These are phyloP conservation scores for Priceomyces carsonii DNA, from an alignment of 805 yeast species.

Conservation along the genomic window DNA sequence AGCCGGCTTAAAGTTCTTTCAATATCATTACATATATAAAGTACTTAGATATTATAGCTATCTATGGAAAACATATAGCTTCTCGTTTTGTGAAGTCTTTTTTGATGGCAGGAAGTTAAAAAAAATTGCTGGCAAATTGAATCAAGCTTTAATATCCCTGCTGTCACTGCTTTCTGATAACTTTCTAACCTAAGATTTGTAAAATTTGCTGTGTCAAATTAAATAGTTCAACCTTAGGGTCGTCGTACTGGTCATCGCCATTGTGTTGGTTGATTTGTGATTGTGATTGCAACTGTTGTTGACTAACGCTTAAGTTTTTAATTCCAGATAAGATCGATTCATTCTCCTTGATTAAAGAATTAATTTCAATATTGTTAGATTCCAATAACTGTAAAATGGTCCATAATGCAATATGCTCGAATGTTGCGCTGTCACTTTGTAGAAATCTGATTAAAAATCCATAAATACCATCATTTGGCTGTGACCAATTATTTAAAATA, in stretches of 20 bases:
- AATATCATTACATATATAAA: slow-evolving; percentile 2
- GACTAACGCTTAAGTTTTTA: slow-evolving; percentile 45
- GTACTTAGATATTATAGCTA: too few species aligned
- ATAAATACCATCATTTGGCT: slow-evolving; percentile 80
- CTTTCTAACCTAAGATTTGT: slow-evolving; percentile 48
- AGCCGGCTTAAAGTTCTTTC: slow-evolving; percentile 2
- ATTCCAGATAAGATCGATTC: slow-evolving; percentile 55
- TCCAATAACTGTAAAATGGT: slow-evolving; percentile 91
- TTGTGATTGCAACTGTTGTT: slow-evolving; percentile 31
- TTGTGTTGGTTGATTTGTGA: slow-evolving; percentile 20
- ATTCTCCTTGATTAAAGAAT: slow-evolving; percentile 54
- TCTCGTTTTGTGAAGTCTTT: too few species aligned
- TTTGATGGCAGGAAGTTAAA: too few species aligned
- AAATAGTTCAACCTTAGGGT: slow-evolving; percentile 63
- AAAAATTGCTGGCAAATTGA: too few species aligned
- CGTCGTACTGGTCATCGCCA: slow-evolving; percentile 49
- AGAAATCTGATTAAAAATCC: slow-evolving; percentile 82
- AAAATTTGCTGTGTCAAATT: slow-evolving; percentile 68
- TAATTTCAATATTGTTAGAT: slow-evolving; percentile 69
- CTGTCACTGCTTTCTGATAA: too few species aligned
- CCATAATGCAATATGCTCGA: slow-evolving; percentile 98
- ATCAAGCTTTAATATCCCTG: too few species aligned
- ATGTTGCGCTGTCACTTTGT: slow-evolving; percentile 83
- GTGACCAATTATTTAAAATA: slow-evolving; percentile 75
- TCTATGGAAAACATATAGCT: too few species aligned